phyloP scores from a whole-genome alignment of 75 land plant genomes.

The Pinus tabuliformis region DNA sequence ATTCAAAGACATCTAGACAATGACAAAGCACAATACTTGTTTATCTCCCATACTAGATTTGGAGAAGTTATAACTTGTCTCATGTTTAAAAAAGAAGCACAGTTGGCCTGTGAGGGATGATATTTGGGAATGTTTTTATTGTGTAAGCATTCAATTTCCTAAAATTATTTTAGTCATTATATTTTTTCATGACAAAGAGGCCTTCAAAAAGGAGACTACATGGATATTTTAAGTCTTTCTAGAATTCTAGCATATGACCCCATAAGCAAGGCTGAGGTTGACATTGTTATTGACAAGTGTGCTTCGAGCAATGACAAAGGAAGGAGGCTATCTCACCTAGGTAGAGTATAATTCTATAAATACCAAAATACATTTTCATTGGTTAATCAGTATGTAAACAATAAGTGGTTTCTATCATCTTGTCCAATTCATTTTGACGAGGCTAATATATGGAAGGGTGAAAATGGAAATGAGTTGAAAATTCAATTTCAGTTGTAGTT shows the following conservation, averaged over 20 bases:
- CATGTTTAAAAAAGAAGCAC: constrained; percentile 51
- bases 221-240: constrained; percentile 86
- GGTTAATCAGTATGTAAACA: too few relatives aligned
- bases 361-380: too few relatives aligned
- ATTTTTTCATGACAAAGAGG: constrained; percentile 46
- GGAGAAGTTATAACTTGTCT: constrained; percentile 87
- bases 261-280: constrained; percentile 81
- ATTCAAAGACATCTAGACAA: constrained; percentile 68
- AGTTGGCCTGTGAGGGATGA: constrained; percentile 26
- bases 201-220: constrained; percentile 79
- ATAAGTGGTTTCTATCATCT: too few relatives aligned
- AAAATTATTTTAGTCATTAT: constrained; percentile 9
- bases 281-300: constrained; percentile 82
- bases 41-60: constrained; percentile 92
- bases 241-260: constrained; percentile 88
- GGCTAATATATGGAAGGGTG: too few relatives aligned
- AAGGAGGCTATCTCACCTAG: too few relatives aligned
- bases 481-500: too few relatives aligned
- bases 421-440: too few relatives aligned
- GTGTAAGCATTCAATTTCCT: constrained; percentile 6
- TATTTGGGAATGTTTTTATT: constrained; percentile 17
- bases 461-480: too few relatives aligned
- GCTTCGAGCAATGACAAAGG: neutral
- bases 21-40: constrained; percentile 51
- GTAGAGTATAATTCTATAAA: too few relatives aligned